A percentile compares a stretch with the other conserved stretches of the same genome.
phyloP scores from a whole-genome alignment of 345 rosid species.

The Microcos paniculata region DNA sequence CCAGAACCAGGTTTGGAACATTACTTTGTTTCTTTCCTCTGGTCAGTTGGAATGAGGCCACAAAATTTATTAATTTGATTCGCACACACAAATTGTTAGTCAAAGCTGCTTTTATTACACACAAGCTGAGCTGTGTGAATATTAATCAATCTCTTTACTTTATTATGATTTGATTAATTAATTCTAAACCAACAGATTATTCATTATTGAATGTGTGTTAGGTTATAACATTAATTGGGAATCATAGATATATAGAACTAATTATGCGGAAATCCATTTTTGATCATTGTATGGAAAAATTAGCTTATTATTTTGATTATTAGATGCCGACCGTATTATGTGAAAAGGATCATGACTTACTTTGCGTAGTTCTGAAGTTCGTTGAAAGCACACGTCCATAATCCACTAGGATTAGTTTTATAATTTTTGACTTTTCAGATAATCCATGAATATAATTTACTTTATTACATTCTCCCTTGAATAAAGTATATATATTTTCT shows the following conservation, averaged over 20 bases:
- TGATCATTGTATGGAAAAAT: neutral
- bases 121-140: too few species aligned
- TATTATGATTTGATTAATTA: too few species aligned
- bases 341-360: neutral
- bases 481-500: neutral
- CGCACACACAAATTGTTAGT: too few species aligned
- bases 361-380: constrained; percentile 6
- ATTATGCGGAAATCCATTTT: neutral
- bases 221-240: neutral
- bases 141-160: too few species aligned
- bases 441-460: neutral
- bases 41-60: too few species aligned
- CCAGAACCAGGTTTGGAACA: too few species aligned
- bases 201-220: too few species aligned
- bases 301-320: neutral
- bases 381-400: neutral
- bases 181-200: too few species aligned
- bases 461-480: neutral
- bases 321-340: neutral
- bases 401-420: neutral
- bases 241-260: neutral
- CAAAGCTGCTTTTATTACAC: too few species aligned
- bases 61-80: too few species aligned
- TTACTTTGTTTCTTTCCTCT: too few species aligned
- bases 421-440: neutral